Evolutionary conservation across 2,329 filamentous ascomycete species (phyloP).

Genomic region (Samsoniella hepiali): DNA sequence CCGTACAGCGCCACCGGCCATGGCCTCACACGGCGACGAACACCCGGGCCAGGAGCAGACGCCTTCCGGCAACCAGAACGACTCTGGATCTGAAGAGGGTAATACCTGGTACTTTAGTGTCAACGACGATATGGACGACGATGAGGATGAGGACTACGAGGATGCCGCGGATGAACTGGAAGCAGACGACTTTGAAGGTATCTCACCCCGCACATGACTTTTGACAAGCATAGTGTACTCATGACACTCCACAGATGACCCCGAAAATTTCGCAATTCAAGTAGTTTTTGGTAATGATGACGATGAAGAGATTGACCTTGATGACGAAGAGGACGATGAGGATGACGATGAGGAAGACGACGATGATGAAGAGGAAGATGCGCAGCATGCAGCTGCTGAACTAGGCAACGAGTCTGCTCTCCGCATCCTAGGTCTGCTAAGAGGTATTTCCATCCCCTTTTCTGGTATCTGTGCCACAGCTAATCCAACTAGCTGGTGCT

Average conservation of each 20-base stretch:
- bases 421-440: constrained; percentile 29
- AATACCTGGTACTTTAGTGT: constrained; percentile 16
- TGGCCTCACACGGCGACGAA: constrained; percentile 1
- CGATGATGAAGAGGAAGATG: constrained; percentile 36
- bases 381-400: constrained; percentile 26
- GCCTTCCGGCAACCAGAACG: neutral
- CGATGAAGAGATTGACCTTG: constrained; percentile 25
- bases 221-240: neutral
- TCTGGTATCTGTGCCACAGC: neutral
- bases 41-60: neutral
- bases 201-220: neutral
- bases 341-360: constrained; percentile 28
- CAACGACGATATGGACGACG: constrained; percentile 20
- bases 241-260: constrained; percentile 19
- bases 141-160: constrained; percentile 29
- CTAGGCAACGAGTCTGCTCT: constrained; percentile 14
- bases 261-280: constrained; percentile 24
- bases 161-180: constrained; percentile 29
- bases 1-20: neutral
- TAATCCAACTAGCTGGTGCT: constrained; percentile 24
- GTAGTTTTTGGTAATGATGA: constrained; percentile 24
- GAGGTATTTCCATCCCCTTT: constrained; percentile 26
- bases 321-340: constrained; percentile 27
- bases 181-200: constrained; percentile 25
- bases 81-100: constrained; percentile 8